These are phyloP conservation scores for Gossypium longicalyx DNA, from an alignment of 345 rosid species.

Conservation along the genomic window DNA sequence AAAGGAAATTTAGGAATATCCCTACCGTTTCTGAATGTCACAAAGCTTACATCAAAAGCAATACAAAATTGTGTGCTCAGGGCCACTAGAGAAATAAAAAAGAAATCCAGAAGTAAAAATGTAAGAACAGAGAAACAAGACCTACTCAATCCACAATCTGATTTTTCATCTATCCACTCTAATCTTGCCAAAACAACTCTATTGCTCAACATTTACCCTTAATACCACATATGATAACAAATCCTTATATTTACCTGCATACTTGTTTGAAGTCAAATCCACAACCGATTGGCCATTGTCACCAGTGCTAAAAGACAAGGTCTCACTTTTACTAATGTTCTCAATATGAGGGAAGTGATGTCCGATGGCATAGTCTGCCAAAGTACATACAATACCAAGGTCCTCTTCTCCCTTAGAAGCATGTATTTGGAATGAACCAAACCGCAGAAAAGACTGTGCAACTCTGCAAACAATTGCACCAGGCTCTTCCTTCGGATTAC, in stretches of 20 bases:
- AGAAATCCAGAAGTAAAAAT: background rate
- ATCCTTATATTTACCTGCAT: conserved; percentile 62
- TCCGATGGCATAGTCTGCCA: conserved; percentile 91
- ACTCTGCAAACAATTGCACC: conserved; percentile 97
- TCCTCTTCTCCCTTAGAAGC: conserved; percentile 93
- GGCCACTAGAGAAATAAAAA: background rate
- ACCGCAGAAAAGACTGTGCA: conserved; percentile 77
- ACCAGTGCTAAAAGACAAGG: conserved; percentile 82
- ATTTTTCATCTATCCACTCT: background rate
- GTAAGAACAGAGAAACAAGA: background rate
- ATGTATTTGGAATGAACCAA: conserved; percentile 91
- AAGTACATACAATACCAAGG: conserved; percentile 58
- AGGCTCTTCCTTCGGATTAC: conserved; percentile 92
- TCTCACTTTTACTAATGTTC: conserved; percentile 69
- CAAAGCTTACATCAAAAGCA: background rate
- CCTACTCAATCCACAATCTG: background rate
- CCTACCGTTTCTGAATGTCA: background rate
- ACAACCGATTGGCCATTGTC: conserved; percentile 71
- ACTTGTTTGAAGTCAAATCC: conserved; percentile 90
- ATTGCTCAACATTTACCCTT: background rate
- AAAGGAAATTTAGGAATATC: background rate
- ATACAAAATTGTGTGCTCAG: background rate
- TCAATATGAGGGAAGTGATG: conserved; percentile 88
- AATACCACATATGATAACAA: background rate
- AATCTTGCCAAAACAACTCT: background rate